phyloP scores from a whole-genome alignment of 139 green algal genomes.

The Astrephomene gubernaculifera region DNA sequence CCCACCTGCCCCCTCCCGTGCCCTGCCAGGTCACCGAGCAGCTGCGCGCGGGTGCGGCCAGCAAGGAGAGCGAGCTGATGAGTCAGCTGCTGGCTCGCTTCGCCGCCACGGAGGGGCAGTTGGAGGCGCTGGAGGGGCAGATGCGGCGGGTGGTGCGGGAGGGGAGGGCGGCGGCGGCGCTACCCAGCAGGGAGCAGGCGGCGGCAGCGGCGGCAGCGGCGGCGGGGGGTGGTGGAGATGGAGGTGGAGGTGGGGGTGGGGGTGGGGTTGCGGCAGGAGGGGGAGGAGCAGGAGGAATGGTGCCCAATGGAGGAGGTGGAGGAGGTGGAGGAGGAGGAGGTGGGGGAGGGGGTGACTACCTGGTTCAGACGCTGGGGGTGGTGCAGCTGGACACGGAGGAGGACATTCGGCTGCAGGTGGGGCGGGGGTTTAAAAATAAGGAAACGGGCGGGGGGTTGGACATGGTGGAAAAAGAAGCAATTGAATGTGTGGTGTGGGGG shows the following conservation, averaged over 20 bases:
- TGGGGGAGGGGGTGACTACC: background rate
- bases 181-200: slow-evolving; percentile 20
- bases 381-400: slow-evolving; percentile 43
- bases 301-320: background rate
- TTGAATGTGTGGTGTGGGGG: too few relatives aligned
- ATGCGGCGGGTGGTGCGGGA: slow-evolving; percentile 29
- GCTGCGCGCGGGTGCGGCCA: slow-evolving; percentile 4
- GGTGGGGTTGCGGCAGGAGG: background rate
- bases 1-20: background rate
- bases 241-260: background rate
- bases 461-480: too few relatives aligned
- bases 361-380: slow-evolving; percentile 28
- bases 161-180: background rate
- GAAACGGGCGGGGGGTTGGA: too few relatives aligned
- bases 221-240: background rate
- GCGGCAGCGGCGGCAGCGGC: background rate
- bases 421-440: too few relatives aligned
- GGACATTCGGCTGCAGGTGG: slow-evolving; percentile 40
- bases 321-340: background rate
- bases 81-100: background rate
- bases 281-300: background rate
- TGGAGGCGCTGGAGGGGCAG: slow-evolving; percentile 28
- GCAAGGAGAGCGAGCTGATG: slow-evolving; percentile 45
- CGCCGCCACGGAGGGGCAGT: slow-evolving; percentile 6
- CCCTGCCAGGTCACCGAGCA: slow-evolving; percentile 7